phyloP scores from a whole-genome alignment of 225 moss, liverwort and hornwort species.

The Rhytidiadelphus loreus region DNA sequence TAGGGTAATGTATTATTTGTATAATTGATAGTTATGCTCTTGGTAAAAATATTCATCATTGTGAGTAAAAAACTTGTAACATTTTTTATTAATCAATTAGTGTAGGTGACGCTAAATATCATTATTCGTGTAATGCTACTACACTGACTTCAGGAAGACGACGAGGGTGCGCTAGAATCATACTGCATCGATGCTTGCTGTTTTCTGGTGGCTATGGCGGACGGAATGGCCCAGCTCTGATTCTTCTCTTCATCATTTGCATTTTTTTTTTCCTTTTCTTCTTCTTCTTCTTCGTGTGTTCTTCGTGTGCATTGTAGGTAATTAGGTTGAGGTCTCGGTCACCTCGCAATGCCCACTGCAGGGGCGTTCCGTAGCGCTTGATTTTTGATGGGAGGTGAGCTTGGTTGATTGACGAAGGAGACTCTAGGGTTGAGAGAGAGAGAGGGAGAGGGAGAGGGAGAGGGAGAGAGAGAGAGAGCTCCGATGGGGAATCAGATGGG shows the following conservation, averaged over 20 bases:
- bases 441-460: too few species aligned
- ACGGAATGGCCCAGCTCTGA: background rate
- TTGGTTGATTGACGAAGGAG: background rate
- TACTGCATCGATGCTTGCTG: background rate
- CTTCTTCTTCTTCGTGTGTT: background rate
- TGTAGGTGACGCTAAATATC: background rate
- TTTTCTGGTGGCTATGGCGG: slow-evolving; percentile 2
- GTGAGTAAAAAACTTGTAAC: fast-evolving
- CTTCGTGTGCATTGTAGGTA: background rate
- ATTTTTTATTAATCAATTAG: background rate
- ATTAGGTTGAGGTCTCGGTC: background rate
- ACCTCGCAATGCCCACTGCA: background rate
- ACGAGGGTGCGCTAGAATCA: background rate
- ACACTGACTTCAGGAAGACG: background rate
- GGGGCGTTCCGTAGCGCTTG: background rate
- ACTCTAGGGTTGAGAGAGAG: background rate
- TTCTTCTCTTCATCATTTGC: background rate
- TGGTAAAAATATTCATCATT: background rate
- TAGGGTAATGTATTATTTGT: background rate
- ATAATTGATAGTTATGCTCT: background rate
- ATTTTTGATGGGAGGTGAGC: background rate
- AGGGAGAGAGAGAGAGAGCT: background rate
- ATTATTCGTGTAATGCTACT: background rate
- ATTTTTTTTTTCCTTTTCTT: too few species aligned
- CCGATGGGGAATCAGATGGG: slow-evolving; percentile 25